A percentile compares a stretch with the other conserved stretches of the same genome.
These are phyloP conservation scores for Cyclotella atomus DNA, from an alignment of 108 stramenopile species.

Conservation along the genomic window DNA sequence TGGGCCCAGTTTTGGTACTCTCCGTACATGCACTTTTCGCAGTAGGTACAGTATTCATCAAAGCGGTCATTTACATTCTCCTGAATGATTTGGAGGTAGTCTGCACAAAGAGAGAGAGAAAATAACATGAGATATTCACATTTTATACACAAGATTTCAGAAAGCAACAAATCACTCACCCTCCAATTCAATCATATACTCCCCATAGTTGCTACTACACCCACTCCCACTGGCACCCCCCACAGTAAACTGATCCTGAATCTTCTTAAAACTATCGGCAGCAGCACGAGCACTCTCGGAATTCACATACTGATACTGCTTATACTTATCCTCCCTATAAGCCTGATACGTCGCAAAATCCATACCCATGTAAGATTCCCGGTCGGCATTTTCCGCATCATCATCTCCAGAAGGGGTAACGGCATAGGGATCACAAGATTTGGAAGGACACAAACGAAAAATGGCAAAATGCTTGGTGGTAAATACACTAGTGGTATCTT, in stretches of 20 bases:
- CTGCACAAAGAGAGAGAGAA: constrained; percentile 16
- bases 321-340: constrained; percentile 1
- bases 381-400: background rate
- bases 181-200: constrained; percentile 73
- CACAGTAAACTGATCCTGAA: background rate
- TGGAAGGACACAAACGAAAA: constrained; percentile 77
- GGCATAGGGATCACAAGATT: constrained; percentile 53
- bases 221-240: constrained; percentile 52
- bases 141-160: background rate
- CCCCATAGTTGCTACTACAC: constrained; percentile 73
- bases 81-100: constrained; percentile 71
- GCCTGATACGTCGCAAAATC: constrained; percentile 9
- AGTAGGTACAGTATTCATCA: constrained; percentile 65
- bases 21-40: constrained; percentile 35
- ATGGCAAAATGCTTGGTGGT: constrained; percentile 74
- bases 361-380: constrained; percentile 1
- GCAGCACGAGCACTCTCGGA: background rate
- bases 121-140: background rate
- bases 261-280: background rate
- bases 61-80: constrained; percentile 59
- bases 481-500: constrained; percentile 53
- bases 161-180: constrained; percentile 1
- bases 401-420: too few relatives aligned
- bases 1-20: constrained; percentile 38
- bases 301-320: constrained; percentile 5